A percentile compares a stretch with the other conserved stretches of the same genome.
phyloP scores from a whole-genome alignment of 768 basidiomycete species.

The Sporobolomyces pararoseus region DNA sequence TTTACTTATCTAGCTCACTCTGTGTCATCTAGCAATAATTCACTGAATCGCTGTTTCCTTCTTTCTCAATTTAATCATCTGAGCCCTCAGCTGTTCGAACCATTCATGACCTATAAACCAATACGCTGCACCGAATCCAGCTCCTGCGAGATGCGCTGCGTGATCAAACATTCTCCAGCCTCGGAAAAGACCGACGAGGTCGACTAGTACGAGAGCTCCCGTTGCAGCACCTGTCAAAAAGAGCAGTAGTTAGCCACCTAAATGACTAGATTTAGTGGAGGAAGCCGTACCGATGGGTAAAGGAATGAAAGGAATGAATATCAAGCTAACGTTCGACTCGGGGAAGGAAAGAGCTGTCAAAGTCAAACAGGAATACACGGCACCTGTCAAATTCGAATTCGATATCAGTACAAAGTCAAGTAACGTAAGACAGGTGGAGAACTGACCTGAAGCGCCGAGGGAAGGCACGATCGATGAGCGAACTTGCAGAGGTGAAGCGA shows the following conservation, averaged over 20 bases:
- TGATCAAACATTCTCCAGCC: slow-evolving; percentile 42
- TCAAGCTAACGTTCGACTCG: slow-evolving; percentile 35
- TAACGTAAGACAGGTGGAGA: too few relatives aligned
- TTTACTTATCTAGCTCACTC: not conserved
- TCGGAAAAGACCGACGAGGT: slow-evolving; percentile 31
- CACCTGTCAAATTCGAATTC: slow-evolving; percentile 24
- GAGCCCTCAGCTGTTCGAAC: slow-evolving; percentile 13
- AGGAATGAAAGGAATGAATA: slow-evolving; percentile 41
- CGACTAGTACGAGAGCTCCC: slow-evolving; percentile 22
- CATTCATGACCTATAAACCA: not conserved
- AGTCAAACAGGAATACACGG: slow-evolving; percentile 34
- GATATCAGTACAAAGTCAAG: not conserved
- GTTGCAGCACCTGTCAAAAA: slow-evolving; percentile 18
- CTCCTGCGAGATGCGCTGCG: slow-evolving; percentile 33
- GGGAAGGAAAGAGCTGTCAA: slow-evolving; percentile 39
- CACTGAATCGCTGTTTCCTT: not conserved
- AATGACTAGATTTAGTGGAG: too few relatives aligned
- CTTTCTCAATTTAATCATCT: not conserved
- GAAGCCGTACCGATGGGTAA: slow-evolving; percentile 31
- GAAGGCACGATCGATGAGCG: slow-evolving; percentile 10
- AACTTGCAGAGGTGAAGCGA: not conserved
- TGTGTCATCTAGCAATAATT: not conserved
- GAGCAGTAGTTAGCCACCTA: not conserved
- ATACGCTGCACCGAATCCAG: not conserved
- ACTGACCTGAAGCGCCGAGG: slow-evolving; percentile 32